Evolutionary conservation across 768 basidiomycete species (phyloP), one percentile per base, ranked within the genome.

Genomic region (Daedalea quercina): DNA sequence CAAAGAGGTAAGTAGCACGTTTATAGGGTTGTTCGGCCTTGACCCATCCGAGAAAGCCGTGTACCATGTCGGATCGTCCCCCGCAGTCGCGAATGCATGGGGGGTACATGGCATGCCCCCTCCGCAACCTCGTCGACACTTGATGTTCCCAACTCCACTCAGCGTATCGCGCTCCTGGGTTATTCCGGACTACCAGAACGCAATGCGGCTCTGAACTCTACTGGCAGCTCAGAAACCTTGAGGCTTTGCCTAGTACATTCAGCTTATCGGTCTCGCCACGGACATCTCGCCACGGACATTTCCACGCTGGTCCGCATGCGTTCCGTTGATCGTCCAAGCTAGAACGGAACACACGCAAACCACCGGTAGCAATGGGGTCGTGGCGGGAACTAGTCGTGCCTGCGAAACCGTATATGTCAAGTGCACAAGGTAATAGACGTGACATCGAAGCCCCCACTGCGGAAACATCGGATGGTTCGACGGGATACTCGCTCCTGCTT

Each of bases 381-480:
- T 8, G 7, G 19, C 44, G 44, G 17, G 44, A 45, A 9, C 13
- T 20, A n/a, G 19, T 45, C 8, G 23, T 7, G 19, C 19, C 19
- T 45, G 8, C 9, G 44, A 11, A 25, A 3, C 44, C 44, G 9
- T 23, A 24, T 45, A 45, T 6, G 44, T 45, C 44, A 45, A 17
- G 44, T 45, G 23, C 44, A 45, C 44, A 45, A 45, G 44, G 44
- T 45, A 45, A 24, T 45, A 45, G 44, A 23, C 44, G 17, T 22
- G n/a, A 22, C 44, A 20, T 3, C 7, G 44, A 45, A 45, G 44
- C 44, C 17, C 41, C 41, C 4, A 4, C 41, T 31, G 37, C 7
- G 37, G 37, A 40, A 40, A 40, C 37, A 40, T 19, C 37, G 37
- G 37, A 40, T 6, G 19, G 37, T 40, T 40, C 15, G 37, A 40